A percentile compares a stretch with the other conserved stretches of the same genome.
phyloP scores from a whole-genome alignment of 2,329 filamentous ascomycete genomes.

The Pyricularia grisea region DNA sequence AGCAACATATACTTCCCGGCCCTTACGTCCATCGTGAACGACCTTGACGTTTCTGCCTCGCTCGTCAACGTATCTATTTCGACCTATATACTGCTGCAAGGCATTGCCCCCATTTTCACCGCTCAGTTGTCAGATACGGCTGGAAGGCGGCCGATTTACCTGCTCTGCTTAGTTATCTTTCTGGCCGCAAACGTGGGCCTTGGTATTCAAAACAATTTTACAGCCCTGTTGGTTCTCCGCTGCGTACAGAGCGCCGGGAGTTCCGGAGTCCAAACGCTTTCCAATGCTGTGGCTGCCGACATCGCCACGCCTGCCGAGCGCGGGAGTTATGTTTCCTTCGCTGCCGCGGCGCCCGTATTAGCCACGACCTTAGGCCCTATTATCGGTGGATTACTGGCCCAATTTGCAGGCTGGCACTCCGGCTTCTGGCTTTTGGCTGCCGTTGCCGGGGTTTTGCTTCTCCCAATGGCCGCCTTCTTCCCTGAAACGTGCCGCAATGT shows the following conservation, averaged over 20 bases:
- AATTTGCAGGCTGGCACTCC: conserved; percentile 34
- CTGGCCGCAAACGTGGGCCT: conserved; percentile 35
- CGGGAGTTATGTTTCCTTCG: conserved; percentile 41
- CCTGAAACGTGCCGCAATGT: conserved; percentile 41
- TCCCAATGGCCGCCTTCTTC: conserved; percentile 31
- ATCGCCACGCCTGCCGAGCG: conserved; percentile 46
- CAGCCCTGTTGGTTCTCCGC: conserved; percentile 36
- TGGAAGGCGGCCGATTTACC: conserved; percentile 38
- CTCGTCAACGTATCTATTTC: conserved; percentile 31
- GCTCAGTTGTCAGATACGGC: conserved; percentile 37
- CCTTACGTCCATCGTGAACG: conserved; percentile 28
- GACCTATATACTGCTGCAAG: conserved; percentile 40
- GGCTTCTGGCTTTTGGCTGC: conserved; percentile 50
- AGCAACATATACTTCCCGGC: conserved; percentile 35
- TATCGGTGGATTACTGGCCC: conserved; percentile 15
- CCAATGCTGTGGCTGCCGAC: conserved; percentile 22
- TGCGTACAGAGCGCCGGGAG: conserved; percentile 38
- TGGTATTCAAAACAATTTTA: conserved; percentile 30
- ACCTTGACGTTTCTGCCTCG: conserved; percentile 22
- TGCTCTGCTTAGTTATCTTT: conserved; percentile 35
- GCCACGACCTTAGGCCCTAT: conserved; percentile 33
- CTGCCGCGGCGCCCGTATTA: conserved; percentile 31
- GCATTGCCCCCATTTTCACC: conserved; percentile 37
- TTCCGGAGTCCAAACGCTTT: background rate
- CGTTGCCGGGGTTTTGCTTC: conserved; percentile 21